Evolutionary conservation across 1,284 basidiomycete species (phyloP).

Genomic region (Cryptococcus amylolentus): DNA sequence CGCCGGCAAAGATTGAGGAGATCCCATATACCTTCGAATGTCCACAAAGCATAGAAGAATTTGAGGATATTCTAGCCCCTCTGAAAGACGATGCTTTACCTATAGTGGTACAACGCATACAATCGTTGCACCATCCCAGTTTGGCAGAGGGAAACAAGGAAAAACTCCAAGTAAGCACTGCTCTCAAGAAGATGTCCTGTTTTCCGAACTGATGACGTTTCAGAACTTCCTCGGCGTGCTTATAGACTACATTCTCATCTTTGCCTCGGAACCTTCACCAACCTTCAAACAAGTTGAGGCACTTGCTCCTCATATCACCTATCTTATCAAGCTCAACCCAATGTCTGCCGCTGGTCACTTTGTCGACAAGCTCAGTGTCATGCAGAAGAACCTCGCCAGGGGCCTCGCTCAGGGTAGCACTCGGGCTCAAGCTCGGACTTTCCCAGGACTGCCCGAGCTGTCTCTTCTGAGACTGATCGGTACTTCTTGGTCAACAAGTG

Average conservation of each 20-base stretch:
- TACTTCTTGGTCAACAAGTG: conserved; percentile 86
- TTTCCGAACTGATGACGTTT: background rate
- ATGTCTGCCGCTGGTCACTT: conserved; percentile 74
- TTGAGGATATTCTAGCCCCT: conserved; percentile 73
- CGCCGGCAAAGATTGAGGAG: conserved; percentile 55
- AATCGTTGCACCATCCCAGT: conserved; percentile 86
- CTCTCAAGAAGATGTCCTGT: background rate
- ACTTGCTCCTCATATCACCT: conserved; percentile 76
- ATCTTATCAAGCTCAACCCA: conserved; percentile 78
- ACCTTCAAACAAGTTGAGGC: conserved; percentile 59
- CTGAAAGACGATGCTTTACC: conserved; percentile 69
- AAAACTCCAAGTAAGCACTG: conserved; percentile 69
- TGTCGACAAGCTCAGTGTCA: conserved; percentile 75
- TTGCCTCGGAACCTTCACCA: conserved; percentile 63
- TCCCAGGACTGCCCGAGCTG: conserved; percentile 82
- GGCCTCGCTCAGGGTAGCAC: conserved; percentile 74
- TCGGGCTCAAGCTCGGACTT: conserved; percentile 68
- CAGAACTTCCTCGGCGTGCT: conserved; percentile 72
- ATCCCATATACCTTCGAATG: conserved; percentile 91
- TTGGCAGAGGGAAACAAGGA: conserved; percentile 85
- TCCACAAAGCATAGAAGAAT: conserved; percentile 79
- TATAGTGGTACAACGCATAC: conserved; percentile 84
- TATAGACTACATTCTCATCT: conserved; percentile 85
- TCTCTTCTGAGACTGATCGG: conserved; percentile 76
- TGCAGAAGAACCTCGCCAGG: conserved; percentile 90